Conservation (phyloP, 2,329 filamentous ascomycete genomes). For the Zymoseptoria tritici region DNA sequence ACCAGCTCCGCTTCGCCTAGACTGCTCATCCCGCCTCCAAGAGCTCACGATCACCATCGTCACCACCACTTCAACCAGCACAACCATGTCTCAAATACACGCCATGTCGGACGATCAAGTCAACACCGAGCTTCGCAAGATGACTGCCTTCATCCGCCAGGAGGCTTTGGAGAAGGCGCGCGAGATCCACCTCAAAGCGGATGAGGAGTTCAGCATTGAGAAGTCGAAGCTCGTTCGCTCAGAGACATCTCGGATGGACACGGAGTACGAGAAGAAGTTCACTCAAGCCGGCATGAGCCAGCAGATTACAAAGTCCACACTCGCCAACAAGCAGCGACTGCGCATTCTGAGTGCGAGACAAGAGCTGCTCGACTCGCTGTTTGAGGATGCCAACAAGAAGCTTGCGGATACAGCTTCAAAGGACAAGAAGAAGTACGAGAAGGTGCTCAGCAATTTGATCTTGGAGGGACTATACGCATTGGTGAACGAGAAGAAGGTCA, state of each 20-base stretch:
- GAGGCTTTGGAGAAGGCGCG: slow-evolving; percentile 94
- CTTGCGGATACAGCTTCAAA: slow-evolving; percentile 51
- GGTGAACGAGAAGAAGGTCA: slow-evolving; percentile 64
- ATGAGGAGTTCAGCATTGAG: slow-evolving; percentile 98
- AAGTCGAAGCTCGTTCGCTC: slow-evolving; percentile 97
- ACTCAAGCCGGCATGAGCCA: slow-evolving; percentile 97
- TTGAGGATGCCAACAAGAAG: slow-evolving; percentile 69
- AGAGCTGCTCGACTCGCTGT: slow-evolving; percentile 83
- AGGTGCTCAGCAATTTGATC: slow-evolving; percentile 68
- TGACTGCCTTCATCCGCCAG: slow-evolving; percentile 99
- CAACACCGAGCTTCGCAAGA: slow-evolving; percentile 97
- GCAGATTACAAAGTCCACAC: slow-evolving; percentile 94
- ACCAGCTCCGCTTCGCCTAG: not conserved
- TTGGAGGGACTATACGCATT: slow-evolving; percentile 87
- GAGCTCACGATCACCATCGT: slow-evolving; percentile 9
- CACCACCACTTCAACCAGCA: slow-evolving; percentile 1
- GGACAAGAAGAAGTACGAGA: slow-evolving; percentile 68
- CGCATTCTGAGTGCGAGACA: slow-evolving; percentile 80
- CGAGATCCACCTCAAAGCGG: slow-evolving; percentile 96
- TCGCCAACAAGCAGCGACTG: slow-evolving; percentile 92
- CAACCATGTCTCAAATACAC: slow-evolving; percentile 83
- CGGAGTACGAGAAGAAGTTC: slow-evolving; percentile 95
- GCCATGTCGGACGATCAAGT: slow-evolving; percentile 97
- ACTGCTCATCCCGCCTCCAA: not conserved
- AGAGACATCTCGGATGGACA: slow-evolving; percentile 89